Evolutionary conservation across 164 flowering plant genomes (phyloP).

Genomic region (Protea cynaroides): DNA sequence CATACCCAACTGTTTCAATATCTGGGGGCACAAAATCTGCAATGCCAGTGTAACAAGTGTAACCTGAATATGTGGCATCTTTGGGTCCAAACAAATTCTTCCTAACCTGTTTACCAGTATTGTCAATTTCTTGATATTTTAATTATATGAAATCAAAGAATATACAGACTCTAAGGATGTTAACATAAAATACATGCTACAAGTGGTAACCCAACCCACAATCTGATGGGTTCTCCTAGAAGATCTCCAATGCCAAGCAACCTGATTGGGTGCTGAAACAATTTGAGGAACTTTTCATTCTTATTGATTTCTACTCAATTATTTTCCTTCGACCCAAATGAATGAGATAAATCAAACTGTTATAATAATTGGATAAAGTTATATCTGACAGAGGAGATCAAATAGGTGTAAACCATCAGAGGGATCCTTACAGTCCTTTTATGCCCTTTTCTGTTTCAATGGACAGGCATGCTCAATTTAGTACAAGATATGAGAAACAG

Average conservation of each 20-base stretch:
- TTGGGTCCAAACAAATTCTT: constrained; percentile 66
- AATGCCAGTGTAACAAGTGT: constrained; percentile 95
- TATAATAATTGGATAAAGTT: neutral
- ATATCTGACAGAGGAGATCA: neutral
- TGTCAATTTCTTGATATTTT: neutral
- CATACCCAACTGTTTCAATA: constrained; percentile 89
- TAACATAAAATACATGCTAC: neutral
- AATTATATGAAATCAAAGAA: neutral
- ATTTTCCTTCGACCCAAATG: neutral
- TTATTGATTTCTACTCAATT: neutral
- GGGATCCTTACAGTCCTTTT: neutral
- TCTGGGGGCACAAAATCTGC: constrained; percentile 96
- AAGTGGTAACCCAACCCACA: neutral
- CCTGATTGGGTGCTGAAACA: neutral
- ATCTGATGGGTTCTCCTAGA: neutral
- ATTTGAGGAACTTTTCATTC: neutral
- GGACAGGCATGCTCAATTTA: neutral
- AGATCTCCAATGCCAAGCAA: neutral
- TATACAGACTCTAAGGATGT: neutral
- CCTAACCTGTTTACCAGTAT: constrained; percentile 55
- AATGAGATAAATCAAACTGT: neutral
- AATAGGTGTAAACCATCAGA: neutral
- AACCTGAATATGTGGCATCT: constrained; percentile 73
- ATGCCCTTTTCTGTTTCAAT: neutral
- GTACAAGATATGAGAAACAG: neutral